Percentiles rank a stretch among this genome's conserved stretches.
phyloP scores from a whole-genome alignment of 2,329 filamentous ascomycete species.

The Emergomyces orientalis region DNA sequence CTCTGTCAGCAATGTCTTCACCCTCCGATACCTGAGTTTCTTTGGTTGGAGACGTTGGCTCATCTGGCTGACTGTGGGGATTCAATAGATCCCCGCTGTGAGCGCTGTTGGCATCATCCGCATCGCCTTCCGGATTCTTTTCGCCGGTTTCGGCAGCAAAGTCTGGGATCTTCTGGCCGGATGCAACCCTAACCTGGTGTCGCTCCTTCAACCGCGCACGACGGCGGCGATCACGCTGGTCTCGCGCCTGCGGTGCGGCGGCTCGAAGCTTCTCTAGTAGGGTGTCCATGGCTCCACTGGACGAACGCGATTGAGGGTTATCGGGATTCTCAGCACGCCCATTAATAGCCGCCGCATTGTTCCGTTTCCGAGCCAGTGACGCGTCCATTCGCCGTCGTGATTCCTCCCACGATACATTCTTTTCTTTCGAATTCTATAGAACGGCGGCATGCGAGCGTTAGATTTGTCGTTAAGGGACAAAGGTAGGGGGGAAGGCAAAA shows the following conservation, averaged over 20 bases:
- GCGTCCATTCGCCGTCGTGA: slow-evolving; percentile 75
- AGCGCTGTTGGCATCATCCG: slow-evolving; percentile 26
- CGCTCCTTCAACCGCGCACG: slow-evolving; percentile 81
- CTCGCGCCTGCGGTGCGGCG: slow-evolving; percentile 78
- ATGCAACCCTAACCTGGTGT: slow-evolving; percentile 81
- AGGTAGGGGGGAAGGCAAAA: slow-evolving; percentile 6
- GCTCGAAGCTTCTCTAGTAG: slow-evolving; percentile 89
- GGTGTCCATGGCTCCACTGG: slow-evolving; percentile 89
- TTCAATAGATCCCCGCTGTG: slow-evolving; percentile 39
- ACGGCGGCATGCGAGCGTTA: background rate
- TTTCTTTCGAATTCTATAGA: slow-evolving; percentile 69
- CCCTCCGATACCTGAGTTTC: slow-evolving; percentile 39
- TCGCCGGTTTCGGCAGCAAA: slow-evolving; percentile 46
- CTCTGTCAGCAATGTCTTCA: slow-evolving; percentile 75
- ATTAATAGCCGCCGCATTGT: slow-evolving; percentile 56
- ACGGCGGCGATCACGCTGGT: slow-evolving; percentile 79
- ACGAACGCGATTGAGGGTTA: slow-evolving; percentile 55
- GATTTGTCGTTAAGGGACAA: background rate
- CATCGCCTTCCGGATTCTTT: slow-evolving; percentile 39
- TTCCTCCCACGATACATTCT: slow-evolving; percentile 80
- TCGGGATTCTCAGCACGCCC: slow-evolving; percentile 34
- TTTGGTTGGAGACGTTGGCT: slow-evolving; percentile 26
- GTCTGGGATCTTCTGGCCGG: slow-evolving; percentile 80
- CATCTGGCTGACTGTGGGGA: slow-evolving; percentile 35
- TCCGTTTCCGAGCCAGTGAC: slow-evolving; percentile 77